Percentiles rank a stretch among this genome's conserved stretches.
Conservation (phyloP, 106 monocot species). For the Ottelia alismoides region DNA sequence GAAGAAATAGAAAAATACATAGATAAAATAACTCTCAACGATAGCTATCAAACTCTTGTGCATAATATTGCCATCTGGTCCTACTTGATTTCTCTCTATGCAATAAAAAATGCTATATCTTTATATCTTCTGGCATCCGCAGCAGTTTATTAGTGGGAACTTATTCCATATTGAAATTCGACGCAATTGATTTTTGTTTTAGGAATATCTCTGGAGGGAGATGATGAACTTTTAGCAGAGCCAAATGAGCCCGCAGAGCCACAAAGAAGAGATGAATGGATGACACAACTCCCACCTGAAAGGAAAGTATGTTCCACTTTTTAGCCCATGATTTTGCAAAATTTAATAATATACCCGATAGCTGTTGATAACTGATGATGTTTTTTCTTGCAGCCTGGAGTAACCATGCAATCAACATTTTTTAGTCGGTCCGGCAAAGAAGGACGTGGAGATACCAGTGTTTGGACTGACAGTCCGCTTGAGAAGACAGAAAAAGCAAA, state of each 20-base stretch:
- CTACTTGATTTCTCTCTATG: not conserved
- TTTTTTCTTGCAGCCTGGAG: constrained; percentile 47
- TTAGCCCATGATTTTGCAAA: too few relatives aligned
- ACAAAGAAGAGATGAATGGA: constrained; percentile 91
- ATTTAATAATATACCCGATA: not conserved
- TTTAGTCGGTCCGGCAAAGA: constrained; percentile 71
- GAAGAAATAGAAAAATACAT: not conserved
- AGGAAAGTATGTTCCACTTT: constrained; percentile 49
- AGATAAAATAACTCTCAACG: not conserved
- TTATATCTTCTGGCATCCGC: not conserved
- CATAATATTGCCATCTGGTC: not conserved
- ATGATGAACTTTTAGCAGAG: constrained; percentile 79
- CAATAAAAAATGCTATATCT: not conserved
- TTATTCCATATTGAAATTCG: too few relatives aligned
- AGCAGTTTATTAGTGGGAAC: too few relatives aligned
- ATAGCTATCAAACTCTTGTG: not conserved
- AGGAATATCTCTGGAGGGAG: constrained; percentile 93
- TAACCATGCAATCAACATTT: constrained; percentile 67
- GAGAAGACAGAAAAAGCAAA: constrained; percentile 76
- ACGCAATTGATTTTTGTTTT: not conserved
- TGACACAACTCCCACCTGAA: constrained; percentile 93
- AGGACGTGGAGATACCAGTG: constrained; percentile 82
- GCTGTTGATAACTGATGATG: not conserved
- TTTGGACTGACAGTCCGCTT: constrained; percentile 83
- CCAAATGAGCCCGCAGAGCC: constrained; percentile 17